Conservation (phyloP, 352 stramenopile species). For the Globisporangium carolinianum region DNA sequence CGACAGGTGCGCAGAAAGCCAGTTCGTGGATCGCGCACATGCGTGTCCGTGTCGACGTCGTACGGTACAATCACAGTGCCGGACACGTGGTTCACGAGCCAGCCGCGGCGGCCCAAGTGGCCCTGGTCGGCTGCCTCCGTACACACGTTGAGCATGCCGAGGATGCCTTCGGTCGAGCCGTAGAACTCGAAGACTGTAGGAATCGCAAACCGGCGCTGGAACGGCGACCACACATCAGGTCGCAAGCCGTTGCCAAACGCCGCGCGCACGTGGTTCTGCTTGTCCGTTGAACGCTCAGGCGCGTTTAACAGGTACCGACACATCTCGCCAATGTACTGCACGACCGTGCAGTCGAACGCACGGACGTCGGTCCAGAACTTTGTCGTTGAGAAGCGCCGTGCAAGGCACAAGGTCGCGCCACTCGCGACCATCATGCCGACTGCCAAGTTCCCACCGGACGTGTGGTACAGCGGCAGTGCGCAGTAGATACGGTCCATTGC, state of each 20-base stretch:
- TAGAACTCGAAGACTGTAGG: conserved; percentile 90
- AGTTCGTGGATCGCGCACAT: conserved; percentile 34
- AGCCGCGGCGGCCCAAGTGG: conserved; percentile 58
- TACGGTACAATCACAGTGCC: conserved; percentile 71
- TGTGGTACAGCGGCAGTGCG: conserved; percentile 81
- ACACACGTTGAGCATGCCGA: conserved; percentile 77
- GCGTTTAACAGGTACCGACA: conserved; percentile 79
- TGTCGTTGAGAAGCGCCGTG: conserved; percentile 61
- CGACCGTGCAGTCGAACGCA: conserved; percentile 56
- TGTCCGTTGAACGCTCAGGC: conserved; percentile 37
- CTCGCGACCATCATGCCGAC: conserved; percentile 78
- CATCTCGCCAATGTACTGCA: conserved; percentile 91
- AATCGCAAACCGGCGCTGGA: conserved; percentile 85
- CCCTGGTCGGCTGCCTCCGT: conserved; percentile 45
- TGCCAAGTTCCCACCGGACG: conserved; percentile 68
- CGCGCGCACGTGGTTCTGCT: conserved; percentile 62
- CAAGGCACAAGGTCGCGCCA: conserved; percentile 70
- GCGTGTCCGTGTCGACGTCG: conserved; percentile 68
- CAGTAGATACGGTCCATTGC: conserved; percentile 72
- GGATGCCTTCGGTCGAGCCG: conserved; percentile 85
- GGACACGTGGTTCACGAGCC: conserved; percentile 38
- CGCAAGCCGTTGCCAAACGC: conserved; percentile 89
- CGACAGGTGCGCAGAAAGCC: conserved; percentile 47
- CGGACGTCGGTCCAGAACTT: conserved; percentile 77
- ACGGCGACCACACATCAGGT: conserved; percentile 83